A percentile compares a stretch with the other conserved stretches of the same genome.
These are phyloP conservation scores for Fusarium secorum DNA, from an alignment of 2,329 filamentous ascomycete species.

Conservation along the genomic window DNA sequence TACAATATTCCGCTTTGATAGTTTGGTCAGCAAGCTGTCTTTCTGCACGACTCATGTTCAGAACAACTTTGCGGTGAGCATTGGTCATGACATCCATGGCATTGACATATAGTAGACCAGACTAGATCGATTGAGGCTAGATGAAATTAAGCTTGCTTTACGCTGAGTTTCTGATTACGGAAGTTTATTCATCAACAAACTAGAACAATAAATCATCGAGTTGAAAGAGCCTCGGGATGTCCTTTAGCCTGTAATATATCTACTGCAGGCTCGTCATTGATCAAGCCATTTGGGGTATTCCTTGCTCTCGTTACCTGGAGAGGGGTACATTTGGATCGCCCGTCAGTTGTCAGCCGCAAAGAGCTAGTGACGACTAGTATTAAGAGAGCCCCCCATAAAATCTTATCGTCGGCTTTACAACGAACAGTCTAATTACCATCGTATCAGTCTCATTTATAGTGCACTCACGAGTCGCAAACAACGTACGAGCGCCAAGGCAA, in stretches of 20 bases:
- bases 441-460: not conserved
- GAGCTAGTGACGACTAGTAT: not conserved
- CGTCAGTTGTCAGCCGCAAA: conserved; percentile 29
- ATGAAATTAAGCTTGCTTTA: not conserved
- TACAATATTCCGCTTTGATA: not conserved
- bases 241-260: not conserved
- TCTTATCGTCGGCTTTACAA: not conserved
- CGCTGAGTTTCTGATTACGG: not conserved
- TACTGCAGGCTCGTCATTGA: not conserved
- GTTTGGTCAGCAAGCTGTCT: not conserved
- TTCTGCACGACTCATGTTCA: conserved; percentile 4
- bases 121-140: conserved; percentile 2
- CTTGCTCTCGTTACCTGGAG: not conserved
- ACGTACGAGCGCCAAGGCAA: conserved; percentile 2
- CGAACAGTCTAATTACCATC: not conserved
- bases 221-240: not conserved
- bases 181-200: not conserved
- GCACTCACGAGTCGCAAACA: not conserved
- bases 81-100: conserved; percentile 2
- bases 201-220: not conserved
- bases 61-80: not conserved
- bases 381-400: not conserved
- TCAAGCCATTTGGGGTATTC: not conserved
- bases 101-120: not conserved
- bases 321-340: conserved; percentile 25